phyloP scores from a whole-genome alignment of 2,329 filamentous ascomycete genomes.

The Arthrobotrys sinensis region DNA sequence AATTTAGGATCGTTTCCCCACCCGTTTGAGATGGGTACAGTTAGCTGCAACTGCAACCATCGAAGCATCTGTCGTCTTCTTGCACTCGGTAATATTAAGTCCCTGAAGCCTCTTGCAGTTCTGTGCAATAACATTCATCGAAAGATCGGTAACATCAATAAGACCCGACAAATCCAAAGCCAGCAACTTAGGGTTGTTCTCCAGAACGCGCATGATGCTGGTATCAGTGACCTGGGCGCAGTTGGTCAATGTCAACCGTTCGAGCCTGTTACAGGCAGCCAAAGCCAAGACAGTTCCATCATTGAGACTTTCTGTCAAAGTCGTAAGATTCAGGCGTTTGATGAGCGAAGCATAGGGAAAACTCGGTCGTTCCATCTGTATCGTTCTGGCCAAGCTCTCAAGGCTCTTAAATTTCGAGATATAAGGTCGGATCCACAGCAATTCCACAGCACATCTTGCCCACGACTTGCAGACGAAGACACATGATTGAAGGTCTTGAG shows the following conservation, averaged over 20 bases:
- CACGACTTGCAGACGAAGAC: conserved; percentile 96
- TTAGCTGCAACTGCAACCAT: conserved; percentile 83
- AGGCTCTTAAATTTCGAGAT: conserved; percentile 90
- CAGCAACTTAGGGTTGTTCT: conserved; percentile 83
- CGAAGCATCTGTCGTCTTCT: conserved; percentile 86
- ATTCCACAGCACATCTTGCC: conserved; percentile 91
- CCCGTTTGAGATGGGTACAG: conserved; percentile 81
- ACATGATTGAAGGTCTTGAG: conserved; percentile 84
- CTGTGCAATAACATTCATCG: conserved; percentile 82
- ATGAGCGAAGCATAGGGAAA: conserved; percentile 93
- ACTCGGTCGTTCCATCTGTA: conserved; percentile 80
- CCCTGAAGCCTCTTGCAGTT: conserved; percentile 90
- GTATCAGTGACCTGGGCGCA: conserved; percentile 87
- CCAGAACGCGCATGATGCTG: conserved; percentile 83
- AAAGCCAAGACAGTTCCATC: conserved; percentile 91
- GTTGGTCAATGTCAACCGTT: conserved; percentile 91
- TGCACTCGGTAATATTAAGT: conserved; percentile 90
- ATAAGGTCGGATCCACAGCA: conserved; percentile 93
- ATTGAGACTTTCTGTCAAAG: conserved; percentile 81
- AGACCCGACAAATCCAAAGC: conserved; percentile 91
- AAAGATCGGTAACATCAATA: conserved; percentile 83
- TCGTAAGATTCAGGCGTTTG: conserved; percentile 90
- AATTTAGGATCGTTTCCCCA: conserved; percentile 41
- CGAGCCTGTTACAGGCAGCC: conserved; percentile 87
- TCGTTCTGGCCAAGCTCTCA: conserved; percentile 82